Conservation (phyloP, 441 rosid genomes). For the Adansonia gregorii region DNA sequence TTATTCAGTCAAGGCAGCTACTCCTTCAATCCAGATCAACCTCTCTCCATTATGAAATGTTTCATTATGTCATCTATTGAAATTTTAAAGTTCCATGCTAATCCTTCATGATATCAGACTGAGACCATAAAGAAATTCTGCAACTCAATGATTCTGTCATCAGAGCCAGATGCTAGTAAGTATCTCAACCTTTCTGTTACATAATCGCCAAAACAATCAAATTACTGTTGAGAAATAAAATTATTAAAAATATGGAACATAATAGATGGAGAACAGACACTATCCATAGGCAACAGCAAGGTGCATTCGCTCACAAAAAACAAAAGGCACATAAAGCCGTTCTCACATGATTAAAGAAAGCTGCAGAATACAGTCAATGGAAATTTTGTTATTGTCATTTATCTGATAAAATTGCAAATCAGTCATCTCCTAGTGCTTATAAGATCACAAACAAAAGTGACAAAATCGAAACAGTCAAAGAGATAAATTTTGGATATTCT, state of each 20-base stretch:
- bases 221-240: neutral
- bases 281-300: neutral
- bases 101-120: neutral
- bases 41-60: neutral
- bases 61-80: neutral
- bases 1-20: neutral
- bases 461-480: neutral
- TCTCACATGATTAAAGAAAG: neutral
- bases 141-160: neutral
- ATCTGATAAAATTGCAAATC: neutral
- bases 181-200: neutral
- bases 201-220: conserved; percentile 1
- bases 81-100: neutral
- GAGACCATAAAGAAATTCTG: neutral
- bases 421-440: neutral
- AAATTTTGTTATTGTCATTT: neutral
- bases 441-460: neutral
- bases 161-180: neutral
- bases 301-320: neutral
- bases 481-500: conserved; percentile 1
- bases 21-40: neutral
- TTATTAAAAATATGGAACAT: neutral
- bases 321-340: neutral
- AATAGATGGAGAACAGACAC: neutral
- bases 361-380: neutral